Evolutionary conservation across 805 yeast genomes (phyloP).

Genomic region (Metschnikowia orientalis): DNA sequence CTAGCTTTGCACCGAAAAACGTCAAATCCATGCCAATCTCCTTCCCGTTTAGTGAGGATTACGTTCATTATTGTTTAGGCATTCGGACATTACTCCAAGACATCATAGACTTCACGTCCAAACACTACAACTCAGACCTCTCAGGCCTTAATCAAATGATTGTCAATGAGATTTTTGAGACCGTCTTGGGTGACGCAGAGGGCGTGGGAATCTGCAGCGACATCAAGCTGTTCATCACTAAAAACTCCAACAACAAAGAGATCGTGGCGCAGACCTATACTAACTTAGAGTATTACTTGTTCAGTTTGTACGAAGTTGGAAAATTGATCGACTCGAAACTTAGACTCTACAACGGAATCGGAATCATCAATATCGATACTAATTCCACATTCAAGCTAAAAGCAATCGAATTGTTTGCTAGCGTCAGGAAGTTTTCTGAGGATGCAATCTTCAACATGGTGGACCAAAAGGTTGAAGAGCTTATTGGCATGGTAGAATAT

Average conservation of each 20-base stretch:
- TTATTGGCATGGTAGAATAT: conserved; percentile 76
- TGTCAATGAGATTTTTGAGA: conserved; percentile 59
- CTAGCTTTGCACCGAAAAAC: conserved; percentile 40
- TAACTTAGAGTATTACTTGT: conserved; percentile 80
- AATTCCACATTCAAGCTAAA: conserved; percentile 37
- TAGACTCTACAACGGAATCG: conserved; percentile 34
- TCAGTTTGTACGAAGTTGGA: conserved; percentile 69
- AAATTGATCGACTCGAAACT: conserved; percentile 36
- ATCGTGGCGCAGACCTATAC: conserved; percentile 85
- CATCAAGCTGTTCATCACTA: conserved; percentile 52
- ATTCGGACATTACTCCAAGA: conserved; percentile 61
- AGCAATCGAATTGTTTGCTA: conserved; percentile 52
- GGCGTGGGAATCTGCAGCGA: conserved; percentile 56
- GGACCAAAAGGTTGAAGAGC: conserved; percentile 72
- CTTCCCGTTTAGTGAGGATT: conserved; percentile 80
- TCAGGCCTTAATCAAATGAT: conserved; percentile 55
- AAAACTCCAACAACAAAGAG: conserved; percentile 76
- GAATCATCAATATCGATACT: conserved; percentile 38
- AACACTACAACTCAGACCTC: conserved; percentile 60
- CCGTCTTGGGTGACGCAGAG: conserved; percentile 49
- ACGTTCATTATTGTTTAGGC: conserved; percentile 80
- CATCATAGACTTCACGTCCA: conserved; percentile 60
- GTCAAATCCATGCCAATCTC: conserved; percentile 55
- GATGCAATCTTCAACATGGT: conserved; percentile 76
- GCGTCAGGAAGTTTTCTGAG: conserved; percentile 69